phyloP scores from a whole-genome alignment of 306 rosid species.

The Prunus padus region DNA sequence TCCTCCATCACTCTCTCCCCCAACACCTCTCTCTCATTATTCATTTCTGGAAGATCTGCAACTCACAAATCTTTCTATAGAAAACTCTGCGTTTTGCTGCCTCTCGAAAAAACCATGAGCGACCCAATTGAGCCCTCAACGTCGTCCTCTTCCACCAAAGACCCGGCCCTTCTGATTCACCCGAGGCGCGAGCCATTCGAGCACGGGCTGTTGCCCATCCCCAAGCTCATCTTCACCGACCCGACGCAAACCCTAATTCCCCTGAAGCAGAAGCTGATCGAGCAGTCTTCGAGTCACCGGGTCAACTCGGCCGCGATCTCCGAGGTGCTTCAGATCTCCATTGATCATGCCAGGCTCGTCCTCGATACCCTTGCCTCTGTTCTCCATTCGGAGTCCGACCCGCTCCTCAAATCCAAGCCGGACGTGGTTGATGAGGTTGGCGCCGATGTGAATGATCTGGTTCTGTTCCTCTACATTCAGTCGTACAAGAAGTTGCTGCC shows the following conservation, averaged over 20 bases:
- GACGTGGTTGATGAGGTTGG: slow-evolving; percentile 49
- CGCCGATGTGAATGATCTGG: slow-evolving; percentile 77
- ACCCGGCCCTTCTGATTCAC: slow-evolving; percentile 58
- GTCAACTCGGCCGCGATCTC: slow-evolving; percentile 57
- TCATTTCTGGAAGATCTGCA: slow-evolving; percentile 45
- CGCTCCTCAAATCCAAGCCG: slow-evolving; percentile 49
- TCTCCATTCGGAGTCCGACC: slow-evolving; percentile 70
- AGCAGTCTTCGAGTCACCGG: slow-evolving; percentile 42
- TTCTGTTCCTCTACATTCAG: slow-evolving; percentile 88
- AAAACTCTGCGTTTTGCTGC: background rate
- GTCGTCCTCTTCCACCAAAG: slow-evolving; percentile 40
- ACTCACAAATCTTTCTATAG: slow-evolving; percentile 20
- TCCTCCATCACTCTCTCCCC: background rate
- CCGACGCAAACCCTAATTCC: slow-evolving; percentile 84
- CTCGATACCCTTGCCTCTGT: slow-evolving; percentile 75
- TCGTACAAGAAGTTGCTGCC: slow-evolving; percentile 91
- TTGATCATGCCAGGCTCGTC: slow-evolving; percentile 73
- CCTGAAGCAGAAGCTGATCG: slow-evolving; percentile 62
- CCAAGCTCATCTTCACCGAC: slow-evolving; percentile 81
- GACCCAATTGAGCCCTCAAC: slow-evolving; percentile 61
- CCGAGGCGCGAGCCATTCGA: slow-evolving; percentile 92
- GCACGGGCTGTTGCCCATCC: slow-evolving; percentile 80
- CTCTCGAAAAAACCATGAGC: slow-evolving; percentile 51
- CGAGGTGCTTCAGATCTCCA: slow-evolving; percentile 80
- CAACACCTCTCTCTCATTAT: slow-evolving; percentile 27